Conservation (phyloP, 768 basidiomycete species). For the Pulveroboletus sp. region DNA sequence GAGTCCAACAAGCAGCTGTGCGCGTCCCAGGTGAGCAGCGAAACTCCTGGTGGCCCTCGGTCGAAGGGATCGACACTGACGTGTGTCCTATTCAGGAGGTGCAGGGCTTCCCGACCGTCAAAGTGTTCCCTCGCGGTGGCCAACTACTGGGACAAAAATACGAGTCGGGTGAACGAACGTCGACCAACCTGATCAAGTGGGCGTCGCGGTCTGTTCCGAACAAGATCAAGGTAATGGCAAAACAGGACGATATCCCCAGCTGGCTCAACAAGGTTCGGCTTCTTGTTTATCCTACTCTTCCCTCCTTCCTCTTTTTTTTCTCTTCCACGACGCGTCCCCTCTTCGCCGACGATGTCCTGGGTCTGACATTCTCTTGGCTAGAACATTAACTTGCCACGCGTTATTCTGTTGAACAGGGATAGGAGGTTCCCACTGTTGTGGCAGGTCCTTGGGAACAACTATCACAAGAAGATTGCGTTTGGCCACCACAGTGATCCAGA, state of each 20-base stretch:
- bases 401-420: conserved; percentile 69
- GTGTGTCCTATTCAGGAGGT: conserved; percentile 46
- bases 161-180: conserved; percentile 64
- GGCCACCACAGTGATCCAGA: conserved; percentile 63
- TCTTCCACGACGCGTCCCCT: background rate
- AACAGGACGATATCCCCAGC: conserved; percentile 49
- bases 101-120: conserved; percentile 91
- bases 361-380: conserved; percentile 11
- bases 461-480: conserved; percentile 56
- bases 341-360: background rate
- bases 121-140: conserved; percentile 80
- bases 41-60: background rate
- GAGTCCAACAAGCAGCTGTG: conserved; percentile 78
- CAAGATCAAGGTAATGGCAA: conserved; percentile 56
- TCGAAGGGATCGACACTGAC: background rate
- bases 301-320: background rate
- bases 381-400: conserved; percentile 45
- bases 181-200: conserved; percentile 70
- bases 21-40: conserved; percentile 55
- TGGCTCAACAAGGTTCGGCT: conserved; percentile 71
- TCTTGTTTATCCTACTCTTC: background rate
- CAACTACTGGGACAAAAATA: conserved; percentile 59
- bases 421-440: conserved; percentile 74
- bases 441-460: conserved; percentile 75
- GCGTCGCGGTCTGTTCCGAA: conserved; percentile 72